Conservation (phyloP, 2,329 filamentous ascomycete species). For the Fragosphaeria purpurea region DNA sequence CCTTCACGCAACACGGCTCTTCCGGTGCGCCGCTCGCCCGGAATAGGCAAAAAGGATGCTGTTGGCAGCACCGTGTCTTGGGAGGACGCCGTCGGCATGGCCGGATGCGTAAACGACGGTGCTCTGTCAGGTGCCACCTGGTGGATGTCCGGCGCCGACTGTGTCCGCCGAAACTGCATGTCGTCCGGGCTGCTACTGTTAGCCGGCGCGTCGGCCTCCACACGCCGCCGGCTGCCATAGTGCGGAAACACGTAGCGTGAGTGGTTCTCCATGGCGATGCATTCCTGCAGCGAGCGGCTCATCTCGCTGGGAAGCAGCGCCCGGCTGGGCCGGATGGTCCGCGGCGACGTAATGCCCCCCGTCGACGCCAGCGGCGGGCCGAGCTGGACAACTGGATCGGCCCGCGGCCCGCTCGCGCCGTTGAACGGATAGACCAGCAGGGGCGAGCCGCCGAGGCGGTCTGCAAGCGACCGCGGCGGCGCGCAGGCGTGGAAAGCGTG, state of each 20-base stretch:
- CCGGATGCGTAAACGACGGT: too few relatives aligned
- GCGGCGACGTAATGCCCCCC: neutral
- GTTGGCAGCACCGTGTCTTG: too few relatives aligned
- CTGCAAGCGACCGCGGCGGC: neutral
- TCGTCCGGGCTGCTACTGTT: too few relatives aligned
- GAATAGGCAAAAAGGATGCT: too few relatives aligned
- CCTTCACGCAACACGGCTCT: too few relatives aligned
- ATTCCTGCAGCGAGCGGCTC: neutral
- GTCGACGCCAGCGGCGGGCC: neutral
- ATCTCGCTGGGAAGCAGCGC: conserved; percentile 5
- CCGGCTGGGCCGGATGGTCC: neutral
- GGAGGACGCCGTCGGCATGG: too few relatives aligned
- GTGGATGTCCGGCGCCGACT: neutral
- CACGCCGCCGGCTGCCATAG: conserved; percentile 4
- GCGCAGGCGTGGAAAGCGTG: conserved; percentile 1
- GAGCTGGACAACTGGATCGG: neutral
- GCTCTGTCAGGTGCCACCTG: neutral
- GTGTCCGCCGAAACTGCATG: neutral
- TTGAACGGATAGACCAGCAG: conserved; percentile 7
- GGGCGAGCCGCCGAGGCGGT: neutral
- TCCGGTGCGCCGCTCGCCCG: too few relatives aligned
- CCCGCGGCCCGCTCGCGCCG: conserved; percentile 6
- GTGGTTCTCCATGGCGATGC: conserved; percentile 8
- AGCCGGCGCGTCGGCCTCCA: neutral
- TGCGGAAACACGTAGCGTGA: conserved; percentile 4